Conservation (phyloP, 805 yeast genomes). For the Isabelozyma heimii region DNA sequence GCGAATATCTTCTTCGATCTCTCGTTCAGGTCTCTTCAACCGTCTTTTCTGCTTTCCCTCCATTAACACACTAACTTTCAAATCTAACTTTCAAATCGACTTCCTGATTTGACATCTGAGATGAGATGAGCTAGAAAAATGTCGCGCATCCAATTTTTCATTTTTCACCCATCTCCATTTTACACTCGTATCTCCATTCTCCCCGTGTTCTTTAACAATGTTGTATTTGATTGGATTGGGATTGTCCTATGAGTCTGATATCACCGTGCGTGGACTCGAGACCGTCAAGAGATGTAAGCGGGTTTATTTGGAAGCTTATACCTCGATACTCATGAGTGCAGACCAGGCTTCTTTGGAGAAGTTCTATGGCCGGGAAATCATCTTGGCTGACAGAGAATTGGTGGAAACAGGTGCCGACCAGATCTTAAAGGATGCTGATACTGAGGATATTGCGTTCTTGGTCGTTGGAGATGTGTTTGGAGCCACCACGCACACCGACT, state of each 20-base stretch:
- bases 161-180: too few species aligned
- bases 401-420: slow-evolving; percentile 88
- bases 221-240: slow-evolving; percentile 90
- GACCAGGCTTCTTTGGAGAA: slow-evolving; percentile 68
- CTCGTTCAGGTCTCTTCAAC: too few species aligned
- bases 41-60: too few species aligned
- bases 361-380: slow-evolving; percentile 81
- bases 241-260: slow-evolving; percentile 81
- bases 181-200: too few species aligned
- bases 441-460: slow-evolving; percentile 84
- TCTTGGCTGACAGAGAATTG: slow-evolving; percentile 89
- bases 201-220: slow-evolving; percentile 43
- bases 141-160: neutral
- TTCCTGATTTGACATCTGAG: neutral
- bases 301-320: slow-evolving; percentile 94
- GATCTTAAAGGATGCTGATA: slow-evolving; percentile 72
- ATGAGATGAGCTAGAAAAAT: neutral
- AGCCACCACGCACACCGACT: slow-evolving; percentile 96
- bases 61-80: too few species aligned
- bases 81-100: too few species aligned
- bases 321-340: slow-evolving; percentile 94
- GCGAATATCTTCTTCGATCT: too few species aligned
- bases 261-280: slow-evolving; percentile 92
- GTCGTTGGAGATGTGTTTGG: slow-evolving; percentile 99
- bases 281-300: slow-evolving; percentile 78